Evolutionary conservation across 2,329 filamentous ascomycete species (phyloP), one percentile per base, ranked within the genome.

Genomic region (Phaeosphaeriaceae sp.): DNA sequence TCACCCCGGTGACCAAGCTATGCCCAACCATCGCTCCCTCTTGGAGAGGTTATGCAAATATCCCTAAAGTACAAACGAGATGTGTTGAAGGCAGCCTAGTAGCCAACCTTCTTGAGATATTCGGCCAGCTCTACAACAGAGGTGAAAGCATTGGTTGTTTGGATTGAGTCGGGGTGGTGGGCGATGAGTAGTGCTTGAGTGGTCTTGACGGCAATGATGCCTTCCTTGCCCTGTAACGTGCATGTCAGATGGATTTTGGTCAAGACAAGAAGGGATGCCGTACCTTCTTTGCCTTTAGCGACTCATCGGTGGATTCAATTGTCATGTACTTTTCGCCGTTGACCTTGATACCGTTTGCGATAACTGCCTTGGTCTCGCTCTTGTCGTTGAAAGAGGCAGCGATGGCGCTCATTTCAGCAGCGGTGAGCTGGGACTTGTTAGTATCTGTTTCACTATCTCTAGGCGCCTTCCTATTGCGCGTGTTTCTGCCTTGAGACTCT

Each of bases 201-300:
- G 67, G 93, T 95, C 82, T 95, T 96, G 77, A 87, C 87, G 66
- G 94, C 84, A 71, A 88, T 81, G 67, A 96, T 77, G 60, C 94
- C 94, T 72, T 87, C 84, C 73, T 87, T 90, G 65, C 89, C 91
- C 87, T 90, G 56, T 46, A 39, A 11, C 42, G 39, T 50, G 58
- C 60, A 33, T 58, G 56, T 42, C 33, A 29, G 23, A 46, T 32
- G 38, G 18, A n/a, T n/a, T n/a, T n/a, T n/a, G 26, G 15, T 47
- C 34, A 34, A 45, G 48, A 32, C 16, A 6, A 28, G 16, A 20
- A 30, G 6, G 11, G n/a, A 28, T 33, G 17, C 44, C 79, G 54
- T 80, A 95, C 92, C 84, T 91, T 87, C 83, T 92, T 91, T 60
- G 86, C 90, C 76, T 96, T 96, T 66, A 96, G 76, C 77, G 85